Conservation (phyloP, 139 green algal genomes). For the Chlorella sorokiniana region DNA sequence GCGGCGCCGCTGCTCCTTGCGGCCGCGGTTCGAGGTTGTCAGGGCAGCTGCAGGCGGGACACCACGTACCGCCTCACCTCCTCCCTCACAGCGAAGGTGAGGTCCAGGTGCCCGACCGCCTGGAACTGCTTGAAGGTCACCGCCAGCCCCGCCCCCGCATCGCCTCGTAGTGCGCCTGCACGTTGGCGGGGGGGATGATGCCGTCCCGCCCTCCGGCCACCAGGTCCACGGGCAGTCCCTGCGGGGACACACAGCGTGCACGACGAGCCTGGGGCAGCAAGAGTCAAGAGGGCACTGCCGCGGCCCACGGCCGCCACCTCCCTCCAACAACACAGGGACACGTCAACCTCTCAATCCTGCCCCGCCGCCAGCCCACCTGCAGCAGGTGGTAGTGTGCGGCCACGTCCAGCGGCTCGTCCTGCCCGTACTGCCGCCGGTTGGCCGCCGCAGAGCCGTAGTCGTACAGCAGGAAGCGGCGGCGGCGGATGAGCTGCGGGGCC, state of each 20-base stretch:
- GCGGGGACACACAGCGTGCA: no score
- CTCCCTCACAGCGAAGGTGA: constrained; percentile 81
- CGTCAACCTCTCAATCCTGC: background rate
- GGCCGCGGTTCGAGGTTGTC: no score
- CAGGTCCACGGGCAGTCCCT: constrained; percentile 81
- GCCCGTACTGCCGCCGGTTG: constrained; percentile 75
- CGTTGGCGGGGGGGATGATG: constrained; percentile 73
- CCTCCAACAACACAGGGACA: background rate
- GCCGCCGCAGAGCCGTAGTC: constrained; percentile 73
- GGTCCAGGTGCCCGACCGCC: constrained; percentile 88
- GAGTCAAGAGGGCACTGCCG: no score
- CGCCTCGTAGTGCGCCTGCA: constrained; percentile 60
- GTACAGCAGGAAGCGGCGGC: constrained; percentile 76
- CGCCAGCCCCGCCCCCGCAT: constrained; percentile 67
- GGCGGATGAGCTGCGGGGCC: constrained; percentile 46
- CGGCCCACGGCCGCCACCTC: no score
- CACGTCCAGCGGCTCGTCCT: constrained; percentile 64
- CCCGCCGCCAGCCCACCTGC: constrained; percentile 20
- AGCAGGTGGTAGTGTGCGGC: constrained; percentile 72
- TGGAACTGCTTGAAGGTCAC: constrained; percentile 87
- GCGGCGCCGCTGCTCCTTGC: no score
- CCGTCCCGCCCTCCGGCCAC: constrained; percentile 78
- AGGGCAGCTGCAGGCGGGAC: constrained; percentile 36
- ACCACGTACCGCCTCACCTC: constrained; percentile 64
- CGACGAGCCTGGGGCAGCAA: no score